phyloP scores from a whole-genome alignment of 768 basidiomycete genomes.

The Boletus barrowsii region DNA sequence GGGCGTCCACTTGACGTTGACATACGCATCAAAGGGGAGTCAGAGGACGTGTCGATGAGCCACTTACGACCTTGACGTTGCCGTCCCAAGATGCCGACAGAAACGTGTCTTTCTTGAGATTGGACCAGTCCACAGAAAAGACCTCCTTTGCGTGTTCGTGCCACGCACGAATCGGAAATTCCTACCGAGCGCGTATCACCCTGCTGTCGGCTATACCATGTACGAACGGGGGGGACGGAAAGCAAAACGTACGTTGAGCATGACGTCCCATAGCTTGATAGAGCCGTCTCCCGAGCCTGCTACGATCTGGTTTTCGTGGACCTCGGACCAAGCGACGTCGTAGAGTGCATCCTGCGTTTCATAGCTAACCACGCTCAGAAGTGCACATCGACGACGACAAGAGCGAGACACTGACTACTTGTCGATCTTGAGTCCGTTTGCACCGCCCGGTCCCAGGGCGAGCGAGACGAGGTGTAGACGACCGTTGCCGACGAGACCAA shows the following conservation, averaged over 20 bases:
- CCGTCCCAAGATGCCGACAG: slow-evolving; percentile 92
- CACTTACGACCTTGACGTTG: slow-evolving; percentile 76
- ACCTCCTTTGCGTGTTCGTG: slow-evolving; percentile 93
- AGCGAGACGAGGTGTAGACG: slow-evolving; percentile 70
- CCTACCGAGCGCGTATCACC: slow-evolving; percentile 47
- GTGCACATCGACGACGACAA: not conserved
- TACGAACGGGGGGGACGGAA: not conserved
- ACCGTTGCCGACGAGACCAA: slow-evolving; percentile 94
- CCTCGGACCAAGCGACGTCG: slow-evolving; percentile 93
- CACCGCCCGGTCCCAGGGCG: slow-evolving; percentile 43
- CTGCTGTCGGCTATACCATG: slow-evolving; percentile 19
- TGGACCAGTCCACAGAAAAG: slow-evolving; percentile 94
- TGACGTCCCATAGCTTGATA: slow-evolving; percentile 86
- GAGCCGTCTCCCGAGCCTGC: slow-evolving; percentile 90
- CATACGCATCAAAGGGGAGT: not conserved
- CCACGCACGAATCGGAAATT: slow-evolving; percentile 88
- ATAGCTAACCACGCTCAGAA: slow-evolving; percentile 49
- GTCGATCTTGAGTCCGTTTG: slow-evolving; percentile 50
- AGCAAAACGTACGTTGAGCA: slow-evolving; percentile 62
- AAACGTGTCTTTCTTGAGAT: slow-evolving; percentile 85
- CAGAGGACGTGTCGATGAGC: not conserved
- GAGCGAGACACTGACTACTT: slow-evolving; percentile 55
- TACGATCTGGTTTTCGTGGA: slow-evolving; percentile 90
- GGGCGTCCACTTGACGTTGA: slow-evolving; percentile 70
- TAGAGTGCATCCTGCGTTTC: slow-evolving; percentile 89